A percentile compares a stretch with the other conserved stretches of the same genome.
Conservation (phyloP, 345 rosid species). For the Citropsis articulata region DNA sequence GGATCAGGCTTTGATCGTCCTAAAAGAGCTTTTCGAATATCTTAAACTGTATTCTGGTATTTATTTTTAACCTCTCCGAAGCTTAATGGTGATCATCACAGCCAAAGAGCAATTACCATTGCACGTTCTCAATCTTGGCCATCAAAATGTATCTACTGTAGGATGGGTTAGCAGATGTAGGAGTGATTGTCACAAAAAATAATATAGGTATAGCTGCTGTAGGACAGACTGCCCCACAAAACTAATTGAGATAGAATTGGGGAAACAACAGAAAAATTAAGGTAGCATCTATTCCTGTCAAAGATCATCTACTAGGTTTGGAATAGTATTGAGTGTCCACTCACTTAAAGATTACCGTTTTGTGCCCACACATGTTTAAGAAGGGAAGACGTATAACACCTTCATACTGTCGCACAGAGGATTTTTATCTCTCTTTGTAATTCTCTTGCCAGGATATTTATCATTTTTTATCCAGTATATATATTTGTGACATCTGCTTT, state of each 20-base stretch:
- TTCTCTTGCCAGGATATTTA: neutral
- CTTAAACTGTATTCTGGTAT: neutral
- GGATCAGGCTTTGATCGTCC: neutral
- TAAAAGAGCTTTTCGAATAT: neutral
- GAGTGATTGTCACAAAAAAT: too few relatives aligned
- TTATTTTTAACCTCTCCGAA: neutral
- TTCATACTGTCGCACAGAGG: neutral
- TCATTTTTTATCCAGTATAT: neutral
- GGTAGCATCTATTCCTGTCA: neutral
- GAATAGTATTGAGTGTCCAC: neutral
- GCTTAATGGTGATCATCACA: neutral
- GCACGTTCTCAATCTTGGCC: neutral
- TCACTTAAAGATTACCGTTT: neutral
- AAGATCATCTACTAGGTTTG: neutral
- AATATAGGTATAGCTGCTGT: too few relatives aligned
- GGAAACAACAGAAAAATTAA: too few relatives aligned
- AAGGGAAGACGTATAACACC: neutral
- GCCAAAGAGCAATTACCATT: neutral
- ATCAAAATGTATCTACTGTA: neutral
- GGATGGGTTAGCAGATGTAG: neutral
- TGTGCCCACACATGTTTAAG: neutral
- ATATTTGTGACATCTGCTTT: constrained; percentile 2
- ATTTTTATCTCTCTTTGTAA: neutral
- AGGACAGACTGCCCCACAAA: too few relatives aligned
- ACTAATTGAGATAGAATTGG: too few relatives aligned